Conservation (phyloP, 495 filamentous ascomycete genomes). For the Xylaria flabelliformis region DNA sequence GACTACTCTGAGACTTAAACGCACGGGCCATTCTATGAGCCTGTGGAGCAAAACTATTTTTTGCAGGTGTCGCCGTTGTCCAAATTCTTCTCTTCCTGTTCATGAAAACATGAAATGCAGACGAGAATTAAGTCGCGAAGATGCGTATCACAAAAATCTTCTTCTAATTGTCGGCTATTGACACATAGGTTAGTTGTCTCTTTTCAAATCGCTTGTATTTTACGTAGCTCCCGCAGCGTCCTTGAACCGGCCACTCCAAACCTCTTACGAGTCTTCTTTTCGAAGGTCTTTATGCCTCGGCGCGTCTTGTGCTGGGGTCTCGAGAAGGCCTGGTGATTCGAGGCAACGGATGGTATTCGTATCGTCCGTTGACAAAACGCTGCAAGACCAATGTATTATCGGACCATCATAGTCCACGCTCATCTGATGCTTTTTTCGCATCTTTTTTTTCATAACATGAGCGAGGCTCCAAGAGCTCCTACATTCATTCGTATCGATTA, state of each 20-base stretch:
- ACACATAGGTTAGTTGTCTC: slow-evolving; percentile 18
- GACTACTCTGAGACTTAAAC: not conserved
- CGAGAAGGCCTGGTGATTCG: slow-evolving; percentile 51
- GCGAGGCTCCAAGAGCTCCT: slow-evolving; percentile 62
- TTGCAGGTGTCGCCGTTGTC: not conserved
- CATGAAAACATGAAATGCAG: not conserved
- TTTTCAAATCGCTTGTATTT: not conserved
- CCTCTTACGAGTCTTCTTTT: slow-evolving; percentile 50
- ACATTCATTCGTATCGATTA: slow-evolving; percentile 42
- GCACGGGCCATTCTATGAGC: not conserved
- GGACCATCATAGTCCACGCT: slow-evolving; percentile 65
- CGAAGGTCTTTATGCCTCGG: slow-evolving; percentile 52
- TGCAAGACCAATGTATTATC: slow-evolving; percentile 51
- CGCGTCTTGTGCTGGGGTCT: slow-evolving; percentile 56
- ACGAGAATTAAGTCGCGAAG: not conserved
- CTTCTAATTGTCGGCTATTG: not conserved
- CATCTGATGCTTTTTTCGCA: slow-evolving; percentile 39
- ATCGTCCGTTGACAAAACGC: slow-evolving; percentile 38
- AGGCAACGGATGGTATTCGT: slow-evolving; percentile 38
- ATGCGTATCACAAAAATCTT: not conserved
- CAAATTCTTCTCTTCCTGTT: slow-evolving; percentile 13
- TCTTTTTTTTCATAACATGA: slow-evolving; percentile 45
- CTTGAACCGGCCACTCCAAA: slow-evolving; percentile 50
- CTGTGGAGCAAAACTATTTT: not conserved
- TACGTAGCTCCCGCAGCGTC: slow-evolving; percentile 42